Conservation (phyloP, 192 early-diverging fungal genomes). For the Linnemannia hyalina region DNA sequence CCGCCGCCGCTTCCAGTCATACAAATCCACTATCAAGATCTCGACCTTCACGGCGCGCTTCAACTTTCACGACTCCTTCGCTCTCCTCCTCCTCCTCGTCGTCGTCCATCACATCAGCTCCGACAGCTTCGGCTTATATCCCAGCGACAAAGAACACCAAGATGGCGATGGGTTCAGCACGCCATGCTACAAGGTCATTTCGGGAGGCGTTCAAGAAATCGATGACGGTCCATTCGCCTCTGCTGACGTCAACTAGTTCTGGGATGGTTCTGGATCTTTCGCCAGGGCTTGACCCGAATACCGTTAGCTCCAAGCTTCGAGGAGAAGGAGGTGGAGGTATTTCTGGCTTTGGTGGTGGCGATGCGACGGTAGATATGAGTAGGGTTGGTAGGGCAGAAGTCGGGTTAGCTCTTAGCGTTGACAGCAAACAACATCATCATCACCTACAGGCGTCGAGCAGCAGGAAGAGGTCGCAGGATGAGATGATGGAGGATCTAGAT, state of each 20-base stretch:
- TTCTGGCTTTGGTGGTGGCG: neutral
- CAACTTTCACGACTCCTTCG: neutral
- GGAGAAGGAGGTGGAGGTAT: no score
- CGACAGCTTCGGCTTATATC: neutral
- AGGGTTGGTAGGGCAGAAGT: no score
- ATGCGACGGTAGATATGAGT: no score
- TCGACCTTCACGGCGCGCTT: neutral
- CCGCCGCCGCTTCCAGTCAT: neutral
- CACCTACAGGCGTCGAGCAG: no score
- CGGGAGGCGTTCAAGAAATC: slow-evolving; percentile 32
- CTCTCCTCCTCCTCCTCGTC: neutral
- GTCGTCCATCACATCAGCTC: no score
- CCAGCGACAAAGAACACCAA: neutral
- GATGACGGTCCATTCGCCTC: slow-evolving; percentile 28
- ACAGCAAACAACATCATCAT: no score
- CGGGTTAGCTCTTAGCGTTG: no score
- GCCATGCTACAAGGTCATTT: neutral
- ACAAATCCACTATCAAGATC: neutral
- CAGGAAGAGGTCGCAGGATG: neutral
- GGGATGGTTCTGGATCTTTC: slow-evolving; percentile 21
- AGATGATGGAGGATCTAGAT: neutral
- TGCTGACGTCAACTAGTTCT: slow-evolving; percentile 35
- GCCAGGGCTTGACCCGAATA: neutral
- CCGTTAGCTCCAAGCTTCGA: no score
- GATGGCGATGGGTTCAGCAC: neutral